phyloP scores from a whole-genome alignment of 148 eudicot genomes.

The Mesembryanthemum crystallinum region DNA sequence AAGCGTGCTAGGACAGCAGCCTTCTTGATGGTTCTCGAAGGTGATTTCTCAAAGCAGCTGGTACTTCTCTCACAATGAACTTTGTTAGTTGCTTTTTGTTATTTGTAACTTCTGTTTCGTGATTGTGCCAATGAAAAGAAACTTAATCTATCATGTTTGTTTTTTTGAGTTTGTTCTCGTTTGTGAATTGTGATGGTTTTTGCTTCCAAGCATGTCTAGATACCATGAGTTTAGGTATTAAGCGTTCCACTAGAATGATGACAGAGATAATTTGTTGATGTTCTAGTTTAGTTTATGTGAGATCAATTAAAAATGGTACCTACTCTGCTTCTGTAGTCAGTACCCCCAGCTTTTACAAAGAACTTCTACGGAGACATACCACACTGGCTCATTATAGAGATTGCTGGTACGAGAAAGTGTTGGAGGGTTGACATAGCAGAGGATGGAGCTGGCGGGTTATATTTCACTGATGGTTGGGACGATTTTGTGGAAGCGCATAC shows the following conservation, averaged over 20 bases:
- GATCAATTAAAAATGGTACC: neutral
- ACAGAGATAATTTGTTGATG: neutral
- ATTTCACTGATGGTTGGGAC: conserved; percentile 21
- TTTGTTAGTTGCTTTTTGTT: too few species aligned
- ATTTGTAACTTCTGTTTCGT: too few species aligned
- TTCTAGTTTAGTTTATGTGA: neutral
- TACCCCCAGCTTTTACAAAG: conserved; percentile 21
- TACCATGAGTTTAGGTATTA: neutral
- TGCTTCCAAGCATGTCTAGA: neutral
- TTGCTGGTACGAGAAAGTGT: conserved; percentile 29
- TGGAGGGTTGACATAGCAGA: conserved; percentile 29
- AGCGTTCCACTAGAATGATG: neutral
- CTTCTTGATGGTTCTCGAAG: too few species aligned
- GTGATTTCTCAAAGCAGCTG: too few species aligned
- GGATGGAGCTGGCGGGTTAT: conserved; percentile 10
- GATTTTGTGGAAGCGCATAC: conserved; percentile 22
- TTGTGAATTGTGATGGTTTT: neutral
- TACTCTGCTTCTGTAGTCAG: conserved; percentile 10
- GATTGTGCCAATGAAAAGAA: too few species aligned
- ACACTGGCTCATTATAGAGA: conserved; percentile 29
- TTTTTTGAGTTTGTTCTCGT: neutral
- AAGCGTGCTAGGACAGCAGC: too few species aligned
- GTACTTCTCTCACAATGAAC: too few species aligned
- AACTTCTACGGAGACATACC: conserved; percentile 27
- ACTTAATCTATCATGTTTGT: too few species aligned